Evolutionary conservation across 768 basidiomycete genomes (phyloP), one percentile per base, ranked within the genome.

Genomic region (Coprinellus aureogranulatus): DNA sequence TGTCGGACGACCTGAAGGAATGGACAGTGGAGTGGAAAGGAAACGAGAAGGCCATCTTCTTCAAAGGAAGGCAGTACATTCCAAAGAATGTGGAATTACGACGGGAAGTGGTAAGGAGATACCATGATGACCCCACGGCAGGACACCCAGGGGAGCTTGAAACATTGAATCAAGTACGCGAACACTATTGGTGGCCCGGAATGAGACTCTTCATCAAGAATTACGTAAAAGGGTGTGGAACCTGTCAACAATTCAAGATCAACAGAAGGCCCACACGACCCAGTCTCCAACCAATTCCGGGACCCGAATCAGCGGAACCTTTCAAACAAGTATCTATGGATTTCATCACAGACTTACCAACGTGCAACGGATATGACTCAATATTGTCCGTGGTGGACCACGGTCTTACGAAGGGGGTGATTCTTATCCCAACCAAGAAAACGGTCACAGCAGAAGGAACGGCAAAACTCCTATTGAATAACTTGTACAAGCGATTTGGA

Each of bases 321-420:
- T 64, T 64, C 56, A 23, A 44, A 14, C 57, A 59, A 46, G 45
- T 59, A 5, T 31, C 54, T 0, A 61, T 64, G 55, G 66, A 67
- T 54, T 60, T 67, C 6, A 62, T 65, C 18, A 66, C 61, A 0
- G 62, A 68, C 41, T 39, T 69, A 0, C 65, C 64, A 0, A 25
- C 37, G 25, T 47, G 39, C 0, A 20, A 64, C 1, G 61, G 57
- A 10, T 60, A 44, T 30, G 61, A 71, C 50, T 53, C 56, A 10
- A 68, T 71, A 22, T 50, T 70, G 53, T 54, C 59, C 49, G 56
- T 69, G 39, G 65, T 71, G 46, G 64, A 68, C 65, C 64, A 57
- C 48, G 37, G 64, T 23, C 61, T 66, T 62, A 63, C 59, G 22
- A 70, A 71, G 63, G 67, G 68, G 60, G 59, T 64, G 61, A 64